These are phyloP conservation scores for Trametes hirsuta DNA, from an alignment of 1,284 basidiomycete genomes.

Conservation along the genomic window DNA sequence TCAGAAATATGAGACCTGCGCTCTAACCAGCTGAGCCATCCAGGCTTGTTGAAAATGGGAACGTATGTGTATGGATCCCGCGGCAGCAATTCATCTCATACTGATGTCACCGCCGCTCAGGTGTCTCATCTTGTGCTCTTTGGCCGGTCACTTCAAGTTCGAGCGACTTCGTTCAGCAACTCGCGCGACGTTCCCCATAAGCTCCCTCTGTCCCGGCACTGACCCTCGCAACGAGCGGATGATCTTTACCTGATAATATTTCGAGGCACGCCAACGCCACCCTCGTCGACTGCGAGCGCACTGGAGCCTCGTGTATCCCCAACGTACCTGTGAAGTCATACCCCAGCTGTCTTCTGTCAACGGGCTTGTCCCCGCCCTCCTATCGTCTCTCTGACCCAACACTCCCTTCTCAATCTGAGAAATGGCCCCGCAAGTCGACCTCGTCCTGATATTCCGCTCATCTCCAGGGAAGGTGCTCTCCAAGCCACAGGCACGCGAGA, in stretches of 20 bases:
- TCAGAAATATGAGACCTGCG: slow-evolving; percentile 23
- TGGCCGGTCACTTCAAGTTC: background rate
- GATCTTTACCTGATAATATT: background rate
- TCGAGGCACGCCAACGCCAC: slow-evolving; percentile 5
- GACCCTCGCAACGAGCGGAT: background rate
- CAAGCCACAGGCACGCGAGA: slow-evolving; percentile 63
- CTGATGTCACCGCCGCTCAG: slow-evolving; percentile 6
- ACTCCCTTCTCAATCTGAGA: background rate
- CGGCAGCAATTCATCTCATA: background rate
- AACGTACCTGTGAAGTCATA: slow-evolving; percentile 25
- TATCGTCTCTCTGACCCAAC: background rate
- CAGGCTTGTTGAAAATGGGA: slow-evolving; percentile 2
- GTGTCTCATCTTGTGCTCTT: background rate
- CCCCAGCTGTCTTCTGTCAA: background rate
- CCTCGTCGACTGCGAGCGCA: background rate
- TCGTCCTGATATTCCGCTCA: slow-evolving; percentile 71
- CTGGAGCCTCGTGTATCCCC: slow-evolving; percentile 19
- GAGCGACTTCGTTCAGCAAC: background rate
- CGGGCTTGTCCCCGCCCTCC: background rate
- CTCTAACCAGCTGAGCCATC: slow-evolving; percentile 30
- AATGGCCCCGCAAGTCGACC: slow-evolving; percentile 62
- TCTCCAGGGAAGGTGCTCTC: slow-evolving; percentile 50
- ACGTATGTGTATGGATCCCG: background rate
- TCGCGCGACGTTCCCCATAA: background rate
- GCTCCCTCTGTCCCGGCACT: background rate